Conservation (phyloP, 345 rosid genomes). For the Populus deltoides region DNA sequence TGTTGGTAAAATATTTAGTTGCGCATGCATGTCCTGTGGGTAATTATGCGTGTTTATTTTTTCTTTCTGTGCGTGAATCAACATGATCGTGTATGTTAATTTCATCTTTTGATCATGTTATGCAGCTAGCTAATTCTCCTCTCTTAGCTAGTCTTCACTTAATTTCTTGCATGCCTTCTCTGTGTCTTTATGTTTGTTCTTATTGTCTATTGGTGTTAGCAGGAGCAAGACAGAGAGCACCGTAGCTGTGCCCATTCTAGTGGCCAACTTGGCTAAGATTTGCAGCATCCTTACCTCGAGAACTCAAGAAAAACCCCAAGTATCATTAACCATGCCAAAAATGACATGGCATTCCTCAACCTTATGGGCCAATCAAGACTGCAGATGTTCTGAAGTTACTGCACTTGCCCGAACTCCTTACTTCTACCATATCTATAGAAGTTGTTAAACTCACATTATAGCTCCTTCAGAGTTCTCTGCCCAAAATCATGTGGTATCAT, state of each 20-base stretch:
- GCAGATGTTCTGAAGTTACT: not conserved
- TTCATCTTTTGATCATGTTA: not conserved
- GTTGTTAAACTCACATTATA: not conserved
- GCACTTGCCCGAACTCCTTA: not conserved
- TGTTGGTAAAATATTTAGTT: not conserved
- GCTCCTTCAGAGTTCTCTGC: not conserved
- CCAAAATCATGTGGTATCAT: not conserved
- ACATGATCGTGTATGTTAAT: not conserved
- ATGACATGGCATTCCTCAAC: not conserved
- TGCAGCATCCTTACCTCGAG: not conserved
- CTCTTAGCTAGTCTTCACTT: not conserved
- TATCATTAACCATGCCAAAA: not conserved
- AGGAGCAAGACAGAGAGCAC: not conserved
- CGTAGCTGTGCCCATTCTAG: not conserved
- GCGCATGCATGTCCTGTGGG: not conserved
- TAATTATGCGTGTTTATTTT: not conserved
- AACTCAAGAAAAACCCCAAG: not conserved
- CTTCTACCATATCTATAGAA: not conserved
- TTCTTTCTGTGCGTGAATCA: not conserved
- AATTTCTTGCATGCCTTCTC: not conserved
- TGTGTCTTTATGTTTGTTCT: too few relatives aligned
- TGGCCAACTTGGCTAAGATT: not conserved
- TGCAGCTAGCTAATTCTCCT: not conserved
- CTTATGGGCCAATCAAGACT: not conserved
- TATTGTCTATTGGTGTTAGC: too few relatives aligned